Base-by-base conservation (phyloP, 2,329 filamentous ascomycete species). In the Monascus ruber region DNA sequence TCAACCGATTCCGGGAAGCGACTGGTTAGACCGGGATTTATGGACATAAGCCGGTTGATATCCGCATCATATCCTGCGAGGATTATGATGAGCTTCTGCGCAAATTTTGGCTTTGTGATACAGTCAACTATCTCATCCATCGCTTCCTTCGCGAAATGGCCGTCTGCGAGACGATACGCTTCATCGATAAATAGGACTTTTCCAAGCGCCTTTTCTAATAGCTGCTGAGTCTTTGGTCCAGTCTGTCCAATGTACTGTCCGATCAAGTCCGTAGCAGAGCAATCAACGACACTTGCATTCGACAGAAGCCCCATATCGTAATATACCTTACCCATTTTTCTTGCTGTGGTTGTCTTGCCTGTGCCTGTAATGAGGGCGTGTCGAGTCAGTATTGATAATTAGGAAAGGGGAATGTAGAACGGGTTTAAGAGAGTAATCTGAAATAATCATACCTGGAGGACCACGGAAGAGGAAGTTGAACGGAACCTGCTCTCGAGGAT, bases 321-420 rank as follows among this genome's bases (percentile, higher is more conserved):
- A 51, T 76, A 88, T 0, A 88, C 66, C 44, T 84, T 74, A 3
- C 83, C 83, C 71, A 88, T 83, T 44, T 79, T 82, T n/a, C 71
- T 64, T 0, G 84, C 84, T 0, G 73, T 85, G 0, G 78, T 79
- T 0, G 82, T 85, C 51, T 87, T 87, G 0, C 83, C 83, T 0
- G 82, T 86, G 0, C 73, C 72, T 72, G 47, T 11, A 33, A 31
- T 11, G n/a, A 2, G 33, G 10, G 33, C 24, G 7, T 17, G 7
- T 2, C 17, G 2, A 31, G 24, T 41, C 36, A 36, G 39, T 25
- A 9, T 28, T 24, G 3, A 4, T 24, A 8, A 35, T 31, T 17
- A 17, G 17, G 2, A 17, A 17, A 17, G 17, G 17, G 17, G 17
- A 3, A 3, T 17, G 17, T 3, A 17, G 17, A 17, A 17, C 17